Evolutionary conservation across 2,329 filamentous ascomycete species (phyloP).

Genomic region (Magnaporthiopsis poae): DNA sequence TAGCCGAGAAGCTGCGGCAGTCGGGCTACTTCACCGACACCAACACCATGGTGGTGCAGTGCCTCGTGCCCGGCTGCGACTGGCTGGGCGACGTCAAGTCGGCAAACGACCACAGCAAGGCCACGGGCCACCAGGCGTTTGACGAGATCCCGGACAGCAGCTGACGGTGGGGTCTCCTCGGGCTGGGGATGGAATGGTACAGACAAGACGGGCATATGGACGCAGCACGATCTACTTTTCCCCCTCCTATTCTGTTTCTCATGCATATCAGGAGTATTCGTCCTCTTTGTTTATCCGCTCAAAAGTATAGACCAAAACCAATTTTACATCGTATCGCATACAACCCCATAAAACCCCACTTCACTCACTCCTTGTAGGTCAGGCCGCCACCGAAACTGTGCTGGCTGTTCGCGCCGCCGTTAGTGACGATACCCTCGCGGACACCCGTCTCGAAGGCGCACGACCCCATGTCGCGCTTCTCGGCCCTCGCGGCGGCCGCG

Average conservation of each 20-base stretch:
- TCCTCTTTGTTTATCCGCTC: background rate
- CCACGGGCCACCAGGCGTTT: constrained; percentile 47
- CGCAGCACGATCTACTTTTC: background rate
- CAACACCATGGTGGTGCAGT: constrained; percentile 65
- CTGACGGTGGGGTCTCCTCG: background rate
- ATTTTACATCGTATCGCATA: background rate
- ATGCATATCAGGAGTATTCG: background rate
- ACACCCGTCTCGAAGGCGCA: constrained; percentile 55
- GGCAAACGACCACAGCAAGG: constrained; percentile 40
- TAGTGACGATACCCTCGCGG: constrained; percentile 32
- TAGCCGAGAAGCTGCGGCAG: constrained; percentile 56
- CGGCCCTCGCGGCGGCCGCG: constrained; percentile 31
- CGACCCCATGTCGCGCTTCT: constrained; percentile 51
- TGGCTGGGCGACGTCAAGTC: constrained; percentile 51
- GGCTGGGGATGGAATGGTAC: background rate
- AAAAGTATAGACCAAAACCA: background rate
- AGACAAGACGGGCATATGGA: background rate
- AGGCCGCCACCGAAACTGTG: constrained; percentile 41
- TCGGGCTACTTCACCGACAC: constrained; percentile 85
- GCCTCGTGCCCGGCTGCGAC: constrained; percentile 52
- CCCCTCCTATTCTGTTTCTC: background rate
- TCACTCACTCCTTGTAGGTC: constrained; percentile 31
- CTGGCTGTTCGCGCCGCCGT: constrained; percentile 37
- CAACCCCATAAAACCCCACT: background rate
- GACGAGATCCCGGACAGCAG: constrained; percentile 16